phyloP scores from a whole-genome alignment of 2,329 filamentous ascomycete genomes.

The Fusarium illudens region DNA sequence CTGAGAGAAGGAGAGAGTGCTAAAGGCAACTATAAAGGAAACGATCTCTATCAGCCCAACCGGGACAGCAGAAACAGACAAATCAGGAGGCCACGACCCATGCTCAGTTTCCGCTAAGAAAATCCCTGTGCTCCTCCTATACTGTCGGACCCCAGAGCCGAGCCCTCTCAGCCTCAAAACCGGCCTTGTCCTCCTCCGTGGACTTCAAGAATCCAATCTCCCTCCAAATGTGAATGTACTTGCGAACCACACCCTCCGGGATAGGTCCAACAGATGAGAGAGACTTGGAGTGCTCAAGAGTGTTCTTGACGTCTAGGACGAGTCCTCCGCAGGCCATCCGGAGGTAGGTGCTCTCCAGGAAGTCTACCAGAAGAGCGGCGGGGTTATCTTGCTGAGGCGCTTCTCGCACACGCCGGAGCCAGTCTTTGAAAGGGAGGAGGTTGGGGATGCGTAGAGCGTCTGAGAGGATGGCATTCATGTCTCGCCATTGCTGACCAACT shows the following conservation, averaged over 20 bases:
- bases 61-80: background rate
- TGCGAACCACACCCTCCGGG: constrained; percentile 19
- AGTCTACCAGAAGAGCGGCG: constrained; percentile 6
- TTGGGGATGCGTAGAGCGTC: constrained; percentile 13
- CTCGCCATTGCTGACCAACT: constrained; percentile 27
- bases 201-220: constrained; percentile 37
- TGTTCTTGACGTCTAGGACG: constrained; percentile 15
- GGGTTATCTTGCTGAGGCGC: constrained; percentile 29
- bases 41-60: background rate
- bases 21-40: background rate
- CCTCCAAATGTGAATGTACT: constrained; percentile 38
- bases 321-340: constrained; percentile 29
- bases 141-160: constrained; percentile 18
- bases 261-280: constrained; percentile 16
- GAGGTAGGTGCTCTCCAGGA: constrained; percentile 12
- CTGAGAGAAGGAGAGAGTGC: background rate
- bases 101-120: background rate
- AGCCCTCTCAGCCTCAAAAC: constrained; percentile 21
- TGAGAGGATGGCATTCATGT: constrained; percentile 24
- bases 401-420: constrained; percentile 17
- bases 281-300: constrained; percentile 25
- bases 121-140: background rate
- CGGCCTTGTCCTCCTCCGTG: constrained; percentile 19
- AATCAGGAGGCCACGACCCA: background rate
- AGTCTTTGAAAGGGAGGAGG: constrained; percentile 12